Base-by-base conservation (phyloP, 495 filamentous ascomycete genomes). In the Penicillium robsamsonii region DNA sequence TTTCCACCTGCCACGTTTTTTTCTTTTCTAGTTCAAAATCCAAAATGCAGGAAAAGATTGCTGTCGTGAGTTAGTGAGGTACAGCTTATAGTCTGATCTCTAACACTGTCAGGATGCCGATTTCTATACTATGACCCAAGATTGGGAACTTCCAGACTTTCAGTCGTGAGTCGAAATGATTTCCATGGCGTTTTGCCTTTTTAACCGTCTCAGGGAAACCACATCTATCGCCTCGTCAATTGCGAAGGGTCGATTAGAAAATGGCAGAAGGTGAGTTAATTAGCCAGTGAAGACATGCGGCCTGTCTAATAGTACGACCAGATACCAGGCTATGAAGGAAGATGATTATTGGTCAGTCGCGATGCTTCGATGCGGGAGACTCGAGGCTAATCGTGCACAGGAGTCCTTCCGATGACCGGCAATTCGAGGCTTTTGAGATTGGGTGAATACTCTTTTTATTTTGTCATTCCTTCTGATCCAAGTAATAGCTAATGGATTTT, bases 291-390 rank as follows among this genome's bases (percentile, higher is more conserved):
- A 38, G 15, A 17, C 3, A 17, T 17, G 6, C 15, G 15, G 13
- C 13, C 8, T 30, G 18, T 27, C 44, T 55, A 49, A 55, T 40
- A 17, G 8, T 22, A 38, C 2, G 42, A 13, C 17, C 25, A 56
- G 54, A 43, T 56, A 56, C 18, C 54, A 56, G 37, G 33, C 46
- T 20, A 17, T 43, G 44, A 56, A 56, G 30, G 33, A 50, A 56
- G 46, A 56, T 30, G 54, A 56, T 35, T 56, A 56, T 47, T 56
- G 54, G 54, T 56, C 45, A 27, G 54, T 55, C 25, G 27, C 24
- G 13, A 30, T n/a, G 24, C 29, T 6, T 50, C 3, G 12, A 24
- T 13, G 2, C 29, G 6, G 20, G n/a, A n/a, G 5, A 8, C 6
- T 27, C 6, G 17, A 30, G 2, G 9, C 25, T 53, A 30, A 46